Conservation (phyloP, 331 rosid genomes). For the Acacia concinna region DNA sequence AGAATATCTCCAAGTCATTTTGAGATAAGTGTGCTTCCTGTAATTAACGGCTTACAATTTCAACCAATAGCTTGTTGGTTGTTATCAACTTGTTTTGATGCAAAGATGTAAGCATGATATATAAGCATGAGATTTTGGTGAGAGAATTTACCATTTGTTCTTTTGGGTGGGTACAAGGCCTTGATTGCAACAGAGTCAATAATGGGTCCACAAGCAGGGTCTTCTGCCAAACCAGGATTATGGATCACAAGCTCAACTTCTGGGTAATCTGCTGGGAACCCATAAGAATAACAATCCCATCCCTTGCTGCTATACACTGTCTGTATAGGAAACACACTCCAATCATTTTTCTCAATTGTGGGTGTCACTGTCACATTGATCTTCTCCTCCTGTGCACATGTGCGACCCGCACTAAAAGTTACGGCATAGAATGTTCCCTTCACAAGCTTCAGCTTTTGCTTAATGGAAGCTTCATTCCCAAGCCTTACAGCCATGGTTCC, state of each 20-base stretch:
- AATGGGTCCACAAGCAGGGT: constrained; percentile 85
- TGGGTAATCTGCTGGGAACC: constrained; percentile 50
- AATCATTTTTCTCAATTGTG: constrained; percentile 45
- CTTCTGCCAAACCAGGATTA: constrained; percentile 62
- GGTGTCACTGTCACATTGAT: constrained; percentile 59
- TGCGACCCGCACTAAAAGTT: constrained; percentile 67
- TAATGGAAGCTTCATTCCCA: constrained; percentile 63
- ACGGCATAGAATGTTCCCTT: constrained; percentile 59
- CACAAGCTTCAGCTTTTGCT: constrained; percentile 44
- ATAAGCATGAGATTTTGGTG: neutral
- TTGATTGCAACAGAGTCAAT: constrained; percentile 69
- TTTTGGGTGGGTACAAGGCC: constrained; percentile 52
- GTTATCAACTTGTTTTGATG: neutral
- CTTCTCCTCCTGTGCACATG: constrained; percentile 77
- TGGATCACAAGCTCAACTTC: constrained; percentile 53
- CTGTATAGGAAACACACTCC: constrained; percentile 70
- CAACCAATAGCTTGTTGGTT: too few relatives aligned
- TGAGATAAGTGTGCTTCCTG: too few relatives aligned
- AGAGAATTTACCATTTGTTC: constrained; percentile 48
- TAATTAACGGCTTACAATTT: too few relatives aligned
- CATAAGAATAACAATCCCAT: constrained; percentile 75
- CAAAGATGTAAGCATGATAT: neutral
- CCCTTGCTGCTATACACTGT: constrained; percentile 79
- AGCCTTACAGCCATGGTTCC: constrained; percentile 62
- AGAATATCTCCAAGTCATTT: too few relatives aligned